Evolutionary conservation across 805 yeast species (phyloP).

Genomic region (Wickerhamomyces bisporus): DNA sequence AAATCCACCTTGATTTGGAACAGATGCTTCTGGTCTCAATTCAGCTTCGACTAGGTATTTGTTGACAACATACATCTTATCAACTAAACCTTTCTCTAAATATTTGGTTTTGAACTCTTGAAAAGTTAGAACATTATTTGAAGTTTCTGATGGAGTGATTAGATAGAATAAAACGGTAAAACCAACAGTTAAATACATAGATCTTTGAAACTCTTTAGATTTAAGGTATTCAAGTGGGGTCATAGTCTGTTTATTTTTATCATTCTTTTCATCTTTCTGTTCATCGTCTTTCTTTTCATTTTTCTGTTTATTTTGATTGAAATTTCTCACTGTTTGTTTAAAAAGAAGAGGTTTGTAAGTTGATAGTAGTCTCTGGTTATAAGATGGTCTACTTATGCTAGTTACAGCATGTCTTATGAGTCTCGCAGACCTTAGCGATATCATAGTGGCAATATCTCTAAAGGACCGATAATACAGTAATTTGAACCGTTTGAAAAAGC

Average conservation of each 20-base stretch:
- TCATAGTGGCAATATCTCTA: conserved; percentile 1
- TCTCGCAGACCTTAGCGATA: background rate
- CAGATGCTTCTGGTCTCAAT: conserved; percentile 37
- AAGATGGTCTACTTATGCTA: background rate
- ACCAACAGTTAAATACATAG: conserved; percentile 34
- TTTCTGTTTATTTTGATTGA: conserved; percentile 6
- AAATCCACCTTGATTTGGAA: conserved; percentile 14
- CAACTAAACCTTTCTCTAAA: conserved; percentile 73
- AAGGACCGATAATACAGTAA: too few species aligned
- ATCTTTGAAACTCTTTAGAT: conserved; percentile 37
- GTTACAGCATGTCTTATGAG: background rate
- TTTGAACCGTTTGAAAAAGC: too few species aligned
- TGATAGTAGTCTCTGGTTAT: conserved; percentile 5
- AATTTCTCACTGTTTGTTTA: conserved; percentile 5
- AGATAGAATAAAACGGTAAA: conserved; percentile 32
- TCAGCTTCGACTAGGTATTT: conserved; percentile 68
- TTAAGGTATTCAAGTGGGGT: conserved; percentile 32
- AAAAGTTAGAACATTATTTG: conserved; percentile 42
- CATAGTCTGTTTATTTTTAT: conserved; percentile 22
- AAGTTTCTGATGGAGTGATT: conserved; percentile 25
- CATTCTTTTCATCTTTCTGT: conserved; percentile 16
- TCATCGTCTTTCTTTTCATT: conserved; percentile 14
- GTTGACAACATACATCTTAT: conserved; percentile 68
- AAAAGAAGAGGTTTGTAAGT: conserved; percentile 5
- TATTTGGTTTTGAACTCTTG: conserved; percentile 84